Base-by-base conservation (phyloP, 106 monocot species). In the Posidonia australis region DNA sequence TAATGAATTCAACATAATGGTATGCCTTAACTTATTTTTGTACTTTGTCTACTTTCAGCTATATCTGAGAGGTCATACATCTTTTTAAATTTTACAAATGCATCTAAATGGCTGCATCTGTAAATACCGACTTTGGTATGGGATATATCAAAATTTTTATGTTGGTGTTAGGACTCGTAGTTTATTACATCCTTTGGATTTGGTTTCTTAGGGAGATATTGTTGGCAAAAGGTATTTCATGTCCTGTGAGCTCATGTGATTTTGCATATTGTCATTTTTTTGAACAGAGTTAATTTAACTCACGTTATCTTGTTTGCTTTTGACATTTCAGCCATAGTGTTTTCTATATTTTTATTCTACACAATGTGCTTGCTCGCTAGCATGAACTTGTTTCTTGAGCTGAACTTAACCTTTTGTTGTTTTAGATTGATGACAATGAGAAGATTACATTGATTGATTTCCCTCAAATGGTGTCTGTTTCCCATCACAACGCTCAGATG, bases 391-490 rank as follows among this genome's bases (percentile, higher is more conserved):
- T 17, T 55, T 68, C 26, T 17, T 64, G 9, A 64, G 16, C 24
- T 46, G 14, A 25, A 22, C 13, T 26, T 5, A n/a, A 2, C 6
- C 64, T 31, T 22, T 51, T 52, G 13, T 41, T 76, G 26, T 68
- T 67, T 25, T 60, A 99, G 98, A 84, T 98, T 79, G 98, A 91
- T 72, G 98, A 91, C 58, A 63, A 88, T 64, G 98, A 85, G 63
- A 81, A 83, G 20, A 51, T 99, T 51, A 99, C 98, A 9, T 70
- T 99, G 85, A 99, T 99, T 74, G 98, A 99, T 83, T 99, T 99
- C 62, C 98, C 98, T 44, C 98, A 99, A 63, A 99, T 99, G 98
- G 98, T 99, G 18, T 99, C 98, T 16, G 85, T 99, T 72, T 85
- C 87, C 61, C 98, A 99, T 72, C 90, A 82, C 17, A 99, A 91